Evolutionary conservation across 768 basidiomycete genomes (phyloP).

Genomic region (Chalciporus pseudorubinellus): DNA sequence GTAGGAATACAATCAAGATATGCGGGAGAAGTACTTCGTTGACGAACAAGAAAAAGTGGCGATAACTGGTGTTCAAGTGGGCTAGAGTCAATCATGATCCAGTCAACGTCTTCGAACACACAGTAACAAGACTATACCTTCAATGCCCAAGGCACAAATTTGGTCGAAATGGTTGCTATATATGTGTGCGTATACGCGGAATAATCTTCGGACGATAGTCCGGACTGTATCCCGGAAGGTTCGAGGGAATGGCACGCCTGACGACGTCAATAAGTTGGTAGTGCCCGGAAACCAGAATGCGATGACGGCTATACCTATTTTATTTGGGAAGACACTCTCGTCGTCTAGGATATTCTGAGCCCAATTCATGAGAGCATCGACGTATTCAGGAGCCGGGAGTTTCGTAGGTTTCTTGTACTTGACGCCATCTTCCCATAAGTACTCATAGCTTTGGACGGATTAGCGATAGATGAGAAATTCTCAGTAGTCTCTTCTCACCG

Average conservation of each 20-base stretch:
- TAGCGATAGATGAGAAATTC: background rate
- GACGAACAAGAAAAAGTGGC: slow-evolving; percentile 96
- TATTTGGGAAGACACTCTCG: slow-evolving; percentile 88
- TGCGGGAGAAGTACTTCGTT: slow-evolving; percentile 67
- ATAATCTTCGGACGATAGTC: slow-evolving; percentile 87
- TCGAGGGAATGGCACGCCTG: slow-evolving; percentile 88
- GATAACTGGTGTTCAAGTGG: slow-evolving; percentile 96
- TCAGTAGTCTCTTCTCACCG: slow-evolving; percentile 47
- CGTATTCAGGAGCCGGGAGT: slow-evolving; percentile 92
- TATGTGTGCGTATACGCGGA: slow-evolving; percentile 97
- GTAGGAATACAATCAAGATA: background rate
- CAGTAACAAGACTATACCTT: slow-evolving; percentile 55
- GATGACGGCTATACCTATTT: slow-evolving; percentile 63
- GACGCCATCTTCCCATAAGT: slow-evolving; percentile 90
- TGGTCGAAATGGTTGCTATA: slow-evolving; percentile 99
- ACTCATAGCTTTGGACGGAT: slow-evolving; percentile 70
- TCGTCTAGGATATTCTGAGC: slow-evolving; percentile 91
- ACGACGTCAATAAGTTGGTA: background rate
- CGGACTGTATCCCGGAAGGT: slow-evolving; percentile 90
- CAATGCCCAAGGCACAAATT: slow-evolving; percentile 95
- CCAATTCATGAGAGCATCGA: slow-evolving; percentile 99
- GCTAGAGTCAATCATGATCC: slow-evolving; percentile 45
- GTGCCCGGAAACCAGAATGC: slow-evolving; percentile 3
- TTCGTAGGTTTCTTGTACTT: slow-evolving; percentile 90
- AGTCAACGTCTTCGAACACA: background rate